Conservation (phyloP, 2,329 filamentous ascomycete genomes). For the Colletotrichum eleusines region DNA sequence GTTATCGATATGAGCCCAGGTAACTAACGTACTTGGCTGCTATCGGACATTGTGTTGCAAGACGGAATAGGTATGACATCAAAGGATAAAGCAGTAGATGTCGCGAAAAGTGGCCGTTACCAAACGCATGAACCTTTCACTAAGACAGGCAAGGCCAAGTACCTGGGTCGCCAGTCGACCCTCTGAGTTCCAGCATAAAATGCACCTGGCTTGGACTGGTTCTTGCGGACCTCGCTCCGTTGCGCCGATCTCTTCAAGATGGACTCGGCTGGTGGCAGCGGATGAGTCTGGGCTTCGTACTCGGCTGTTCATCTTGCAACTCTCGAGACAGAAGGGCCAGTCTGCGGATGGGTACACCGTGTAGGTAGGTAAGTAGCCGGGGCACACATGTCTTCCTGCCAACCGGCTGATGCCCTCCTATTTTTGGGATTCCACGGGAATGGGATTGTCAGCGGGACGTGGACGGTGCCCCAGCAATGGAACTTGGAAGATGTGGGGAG, state of each 20-base stretch:
- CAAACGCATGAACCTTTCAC: not conserved
- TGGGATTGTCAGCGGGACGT: not conserved
- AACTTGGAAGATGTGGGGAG: conserved; percentile 33
- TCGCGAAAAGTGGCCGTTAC: not conserved
- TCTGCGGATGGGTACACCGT: not conserved
- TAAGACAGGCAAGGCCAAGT: not conserved
- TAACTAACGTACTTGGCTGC: not conserved
- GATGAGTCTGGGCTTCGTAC: not conserved
- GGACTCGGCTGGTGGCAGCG: not conserved
- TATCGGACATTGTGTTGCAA: too few species aligned
- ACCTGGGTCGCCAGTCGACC: not conserved
- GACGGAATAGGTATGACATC: not conserved
- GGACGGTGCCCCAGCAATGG: conserved; percentile 14
- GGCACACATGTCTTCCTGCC: not conserved
- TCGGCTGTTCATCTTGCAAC: not conserved
- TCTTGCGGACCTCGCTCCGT: conserved; percentile 7
- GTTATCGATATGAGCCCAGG: not conserved
- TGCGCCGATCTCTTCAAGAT: not conserved
- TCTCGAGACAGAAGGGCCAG: not conserved
- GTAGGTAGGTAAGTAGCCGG: not conserved
- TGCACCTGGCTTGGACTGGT: not conserved
- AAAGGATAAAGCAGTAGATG: not conserved
- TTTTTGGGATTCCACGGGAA: conserved; percentile 1
- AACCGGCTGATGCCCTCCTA: not conserved
- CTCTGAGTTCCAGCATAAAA: not conserved